A percentile compares a stretch with the other conserved stretches of the same genome.
These are phyloP conservation scores for Neurospora sp. DNA, from an alignment of 495 filamentous ascomycete genomes.

Conservation along the genomic window DNA sequence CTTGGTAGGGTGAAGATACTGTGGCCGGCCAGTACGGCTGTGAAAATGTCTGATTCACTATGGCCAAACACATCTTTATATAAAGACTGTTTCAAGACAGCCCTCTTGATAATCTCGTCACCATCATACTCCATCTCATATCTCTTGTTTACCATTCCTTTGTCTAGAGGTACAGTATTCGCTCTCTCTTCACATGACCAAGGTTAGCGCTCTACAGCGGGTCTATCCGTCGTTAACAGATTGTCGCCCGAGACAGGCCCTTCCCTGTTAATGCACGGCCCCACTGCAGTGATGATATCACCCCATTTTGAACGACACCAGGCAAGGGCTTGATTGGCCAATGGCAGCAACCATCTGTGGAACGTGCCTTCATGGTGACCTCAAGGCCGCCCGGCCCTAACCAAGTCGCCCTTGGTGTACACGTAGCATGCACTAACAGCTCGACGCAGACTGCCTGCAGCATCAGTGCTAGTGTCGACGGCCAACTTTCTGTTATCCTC, in stretches of 20 bases:
- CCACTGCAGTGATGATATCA: neutral
- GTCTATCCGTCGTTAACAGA: neutral
- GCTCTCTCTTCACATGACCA: neutral
- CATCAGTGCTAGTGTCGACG: neutral
- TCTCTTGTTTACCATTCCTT: neutral
- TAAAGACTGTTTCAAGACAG: neutral
- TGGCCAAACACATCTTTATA: neutral
- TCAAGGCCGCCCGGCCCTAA: neutral
- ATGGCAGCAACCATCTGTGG: slow-evolving; percentile 11
- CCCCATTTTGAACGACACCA: neutral
- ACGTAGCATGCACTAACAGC: neutral
- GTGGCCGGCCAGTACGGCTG: neutral
- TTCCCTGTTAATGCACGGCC: neutral
- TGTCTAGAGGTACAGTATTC: neutral
- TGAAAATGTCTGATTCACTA: neutral
- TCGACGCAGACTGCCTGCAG: neutral
- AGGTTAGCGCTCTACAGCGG: neutral
- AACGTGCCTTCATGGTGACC: slow-evolving; percentile 18
- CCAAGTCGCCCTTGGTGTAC: neutral
- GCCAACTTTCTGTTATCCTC: neutral
- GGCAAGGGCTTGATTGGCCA: slow-evolving; percentile 16
- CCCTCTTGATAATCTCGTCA: neutral
- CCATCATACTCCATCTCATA: neutral
- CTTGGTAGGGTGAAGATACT: neutral
- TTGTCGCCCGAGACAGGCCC: neutral